Conservation (phyloP, 306 rosid genomes). For the Fragaria nilgerrensis region DNA sequence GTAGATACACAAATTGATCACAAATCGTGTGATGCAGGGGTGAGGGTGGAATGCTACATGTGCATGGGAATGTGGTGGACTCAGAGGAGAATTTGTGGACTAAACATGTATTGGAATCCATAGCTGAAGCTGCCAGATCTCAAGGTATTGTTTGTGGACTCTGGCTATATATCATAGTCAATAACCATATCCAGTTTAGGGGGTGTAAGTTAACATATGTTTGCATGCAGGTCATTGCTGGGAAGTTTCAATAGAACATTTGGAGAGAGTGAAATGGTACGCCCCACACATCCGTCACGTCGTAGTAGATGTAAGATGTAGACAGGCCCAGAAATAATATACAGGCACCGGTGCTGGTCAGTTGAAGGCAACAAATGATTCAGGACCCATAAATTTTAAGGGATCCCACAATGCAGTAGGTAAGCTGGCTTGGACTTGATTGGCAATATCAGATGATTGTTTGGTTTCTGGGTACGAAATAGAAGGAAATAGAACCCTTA, state of each 20-base stretch:
- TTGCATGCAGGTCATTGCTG: conserved; percentile 62
- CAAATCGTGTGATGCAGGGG: conserved; percentile 46
- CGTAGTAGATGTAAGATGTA: conserved; percentile 80
- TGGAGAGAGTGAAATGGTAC: conserved; percentile 94
- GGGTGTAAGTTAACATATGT: background rate
- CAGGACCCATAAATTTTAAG: background rate
- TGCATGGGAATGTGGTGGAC: conserved; percentile 84
- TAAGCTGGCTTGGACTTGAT: background rate
- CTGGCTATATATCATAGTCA: background rate
- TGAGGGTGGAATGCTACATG: conserved; percentile 79
- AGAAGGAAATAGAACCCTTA: background rate
- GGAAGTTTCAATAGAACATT: conserved; percentile 69
- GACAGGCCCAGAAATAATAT: conserved; percentile 30
- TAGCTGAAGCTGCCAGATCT: conserved; percentile 61
- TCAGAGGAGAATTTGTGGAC: conserved; percentile 64
- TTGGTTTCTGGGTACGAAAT: background rate
- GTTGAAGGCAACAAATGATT: conserved; percentile 15
- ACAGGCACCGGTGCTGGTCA: background rate
- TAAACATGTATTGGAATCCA: conserved; percentile 51
- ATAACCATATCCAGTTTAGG: background rate
- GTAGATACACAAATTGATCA: conserved; percentile 2
- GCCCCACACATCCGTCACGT: conserved; percentile 93
- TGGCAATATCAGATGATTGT: background rate
- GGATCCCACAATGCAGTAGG: background rate
- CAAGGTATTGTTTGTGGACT: conserved; percentile 51